Evolutionary conservation across 208 protist genomes (phyloP), one percentile per base, ranked within the genome.

Genomic region (Naegleria fowleri): DNA sequence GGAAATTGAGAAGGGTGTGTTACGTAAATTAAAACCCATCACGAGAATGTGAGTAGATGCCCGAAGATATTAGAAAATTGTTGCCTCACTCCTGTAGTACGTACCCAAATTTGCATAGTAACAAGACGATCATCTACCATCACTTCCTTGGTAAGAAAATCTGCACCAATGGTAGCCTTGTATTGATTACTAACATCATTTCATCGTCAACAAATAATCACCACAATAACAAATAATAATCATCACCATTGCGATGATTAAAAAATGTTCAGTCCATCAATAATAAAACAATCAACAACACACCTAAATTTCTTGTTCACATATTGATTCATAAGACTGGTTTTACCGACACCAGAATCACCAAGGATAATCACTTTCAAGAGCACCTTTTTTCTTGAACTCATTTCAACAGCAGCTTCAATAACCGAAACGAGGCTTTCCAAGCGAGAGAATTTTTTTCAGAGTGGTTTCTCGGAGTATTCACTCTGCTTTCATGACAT

Each of bases 141-240:
- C 33, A 98, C 95, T 92, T 98, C 96, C 91, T 98, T 98, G 5
- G 97, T 98, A 43, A 98, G 94, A 93, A 98, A 99, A 92, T 98
- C 97, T 51, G 97, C 97, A 38, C 97, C 97, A 91, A 98, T 99
- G 59, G 97, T 98, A 41, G 97, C 97, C 92, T 98, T 98, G 90
- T 98, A 98, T 93, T 97, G 95, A 83, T 94, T 96, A 83, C 90
- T 92, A 91, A 1, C 1, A 7, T 48, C 1, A 48, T 48, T 48
- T 48, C 43, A 48, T 48, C 43, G 43, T 48, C 43, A 48, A 48
- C 43, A 48, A 48, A 48, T 48, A 48, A 48, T 7, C 93, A 95
- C 9, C 43, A 36, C 43, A 7, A n/a, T n/a, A n/a, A n/a, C n/a
- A 48, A 48, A 48, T 40, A 29, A 58, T 25, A 75, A 58, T 55